These are phyloP conservation scores for Neoboletus subvelutipes DNA, from an alignment of 768 basidiomycete genomes.

Conservation along the genomic window DNA sequence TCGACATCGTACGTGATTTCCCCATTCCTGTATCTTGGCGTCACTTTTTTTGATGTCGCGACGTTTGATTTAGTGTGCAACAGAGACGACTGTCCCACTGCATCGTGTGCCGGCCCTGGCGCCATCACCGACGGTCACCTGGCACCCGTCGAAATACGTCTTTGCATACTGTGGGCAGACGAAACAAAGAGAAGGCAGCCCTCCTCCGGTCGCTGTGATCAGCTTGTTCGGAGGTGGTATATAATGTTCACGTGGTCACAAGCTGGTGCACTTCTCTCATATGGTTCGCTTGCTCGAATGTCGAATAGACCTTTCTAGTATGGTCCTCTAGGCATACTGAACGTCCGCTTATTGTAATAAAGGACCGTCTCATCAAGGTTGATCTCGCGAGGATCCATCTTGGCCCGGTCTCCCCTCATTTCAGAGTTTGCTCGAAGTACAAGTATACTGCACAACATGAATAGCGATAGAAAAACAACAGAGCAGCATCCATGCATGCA, in stretches of 20 bases:
- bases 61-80: constrained; percentile 57
- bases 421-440: not conserved
- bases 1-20: constrained; percentile 65
- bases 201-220: constrained; percentile 64
- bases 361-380: not conserved
- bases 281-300: not conserved
- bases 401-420: no score
- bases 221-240: constrained; percentile 66
- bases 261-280: not conserved
- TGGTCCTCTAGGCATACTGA: not conserved
- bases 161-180: constrained; percentile 82
- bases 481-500: not conserved
- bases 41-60: constrained; percentile 2
- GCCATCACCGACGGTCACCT: constrained; percentile 71
- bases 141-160: constrained; percentile 83
- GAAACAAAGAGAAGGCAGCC: constrained; percentile 60
- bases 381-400: not conserved
- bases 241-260: constrained; percentile 6
- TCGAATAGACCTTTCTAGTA: not conserved
- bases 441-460: not conserved
- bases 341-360: not conserved
- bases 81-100: constrained; percentile 70
- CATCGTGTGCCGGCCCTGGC: constrained; percentile 76
- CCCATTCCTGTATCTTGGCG: not conserved
- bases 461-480: not conserved